phyloP scores from a whole-genome alignment of 495 filamentous ascomycete genomes.

The Baudoinia panamericana region DNA sequence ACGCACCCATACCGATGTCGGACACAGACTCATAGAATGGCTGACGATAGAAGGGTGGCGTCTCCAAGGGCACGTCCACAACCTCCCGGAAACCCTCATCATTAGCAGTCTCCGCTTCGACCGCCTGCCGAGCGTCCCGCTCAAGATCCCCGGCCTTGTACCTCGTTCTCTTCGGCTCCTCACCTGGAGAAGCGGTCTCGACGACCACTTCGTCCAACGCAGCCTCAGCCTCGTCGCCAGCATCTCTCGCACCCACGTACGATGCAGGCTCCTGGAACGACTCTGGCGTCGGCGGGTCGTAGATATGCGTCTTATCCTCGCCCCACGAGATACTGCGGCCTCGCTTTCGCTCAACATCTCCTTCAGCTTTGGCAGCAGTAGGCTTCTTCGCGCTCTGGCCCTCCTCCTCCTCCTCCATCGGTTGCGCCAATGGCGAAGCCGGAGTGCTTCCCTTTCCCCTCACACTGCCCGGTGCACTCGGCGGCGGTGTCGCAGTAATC shows the following conservation, averaged over 20 bases:
- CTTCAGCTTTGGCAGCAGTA: not conserved
- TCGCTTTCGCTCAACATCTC: not conserved
- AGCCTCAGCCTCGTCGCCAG: not conserved
- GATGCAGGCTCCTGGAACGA: constrained; percentile 22
- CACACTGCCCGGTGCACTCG: constrained; percentile 13
- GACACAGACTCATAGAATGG: constrained; percentile 24
- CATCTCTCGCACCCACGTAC: constrained; percentile 8
- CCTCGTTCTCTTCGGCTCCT: not conserved
- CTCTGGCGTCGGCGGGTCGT: constrained; percentile 28
- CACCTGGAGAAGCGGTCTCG: constrained; percentile 10
- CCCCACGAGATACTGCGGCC: constrained; percentile 30
- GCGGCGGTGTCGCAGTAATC: constrained; percentile 29
- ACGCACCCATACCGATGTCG: constrained; percentile 12
- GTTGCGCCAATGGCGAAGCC: constrained; percentile 17
- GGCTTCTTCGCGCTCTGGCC: too few species aligned
- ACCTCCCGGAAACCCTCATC: constrained; percentile 7
- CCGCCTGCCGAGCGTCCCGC: not conserved
- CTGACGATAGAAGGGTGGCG: constrained; percentile 11
- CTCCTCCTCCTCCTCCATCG: not conserved
- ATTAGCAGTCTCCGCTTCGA: not conserved
- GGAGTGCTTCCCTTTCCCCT: constrained; percentile 13
- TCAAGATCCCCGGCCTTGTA: constrained; percentile 6
- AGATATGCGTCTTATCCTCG: constrained; percentile 27
- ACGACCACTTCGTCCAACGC: constrained; percentile 14
- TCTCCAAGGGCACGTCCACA: constrained; percentile 6